Evolutionary conservation across 148 eudicot genomes (phyloP), one percentile per base, ranked within the genome.

Genomic region (Rhododendron henanense): DNA sequence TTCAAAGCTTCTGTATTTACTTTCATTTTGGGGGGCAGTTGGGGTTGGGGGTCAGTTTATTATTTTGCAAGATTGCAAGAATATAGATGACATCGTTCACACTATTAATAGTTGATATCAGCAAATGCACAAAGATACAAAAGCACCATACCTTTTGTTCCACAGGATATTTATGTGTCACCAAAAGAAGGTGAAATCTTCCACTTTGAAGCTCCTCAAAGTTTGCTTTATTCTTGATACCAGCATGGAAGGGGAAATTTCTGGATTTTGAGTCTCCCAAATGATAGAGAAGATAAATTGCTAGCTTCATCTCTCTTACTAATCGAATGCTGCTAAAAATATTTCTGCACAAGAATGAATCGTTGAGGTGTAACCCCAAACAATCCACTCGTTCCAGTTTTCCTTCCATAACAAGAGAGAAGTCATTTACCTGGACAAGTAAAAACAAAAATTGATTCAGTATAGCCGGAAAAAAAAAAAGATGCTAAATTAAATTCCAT

Each of bases 101-200:
- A 51, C 47, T 45, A 50, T 25, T 13, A 50, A n/a, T 10, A 57
- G 31, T 21, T 7, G n/a, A 82, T n/a, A 37, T 48, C 74, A 59
- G 47, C 33, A 39, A 39, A 61, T 23, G 48, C 23, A 76, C 15
- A 76, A 84, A 39, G 51, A 82, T 35, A 73, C 19, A 73, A 84
- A 37, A 18, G 71, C 67, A 87, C 74, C 87, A 87, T 89, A 95
- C 98, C 95, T 91, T 90, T 48, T 92, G 91, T 87, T 88, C 91
- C 55, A 90, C 14, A 25, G 95, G 98, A 87, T 93, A 97, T 86
- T 89, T 97, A 89, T 97, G 98, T 75, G 88, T 84, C 65, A 97
- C 77, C 86, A 79, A 81, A 79, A 97, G 89, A 83, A 97, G 48
- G 90, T 97, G 97, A 92, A 88, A 95, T 74, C 83, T 88, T 88